These are phyloP conservation scores for Myxozyma nipponensis DNA, from an alignment of 805 yeast species.

Conservation along the genomic window DNA sequence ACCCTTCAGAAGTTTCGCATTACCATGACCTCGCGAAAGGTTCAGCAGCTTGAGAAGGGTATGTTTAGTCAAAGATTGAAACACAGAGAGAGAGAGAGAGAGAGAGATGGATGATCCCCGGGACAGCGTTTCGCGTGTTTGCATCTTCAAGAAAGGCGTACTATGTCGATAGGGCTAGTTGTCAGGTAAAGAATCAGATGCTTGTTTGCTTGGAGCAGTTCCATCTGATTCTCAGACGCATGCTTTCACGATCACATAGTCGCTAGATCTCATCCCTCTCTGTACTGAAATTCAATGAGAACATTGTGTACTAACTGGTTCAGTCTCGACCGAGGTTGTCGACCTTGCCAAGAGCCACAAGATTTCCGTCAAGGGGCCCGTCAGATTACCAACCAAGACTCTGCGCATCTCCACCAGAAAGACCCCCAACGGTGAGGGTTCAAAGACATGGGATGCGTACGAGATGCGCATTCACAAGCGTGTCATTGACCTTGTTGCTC, in stretches of 20 bases:
- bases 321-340: constrained; percentile 85
- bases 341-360: constrained; percentile 77
- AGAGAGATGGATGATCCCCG: background rate
- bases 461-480: constrained; percentile 99
- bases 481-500: constrained; percentile 96
- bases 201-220: too few species aligned
- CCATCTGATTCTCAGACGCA: too few species aligned
- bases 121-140: too few species aligned
- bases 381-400: constrained; percentile 99
- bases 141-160: too few species aligned
- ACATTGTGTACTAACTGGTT: constrained; percentile 1
- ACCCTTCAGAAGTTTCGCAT: constrained; percentile 91
- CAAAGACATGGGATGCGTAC: constrained; percentile 99
- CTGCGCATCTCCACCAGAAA: constrained; percentile 98
- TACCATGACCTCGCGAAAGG: constrained; percentile 98
- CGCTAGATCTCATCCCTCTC: too few species aligned
- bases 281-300: too few species aligned
- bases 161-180: too few species aligned
- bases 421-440: constrained; percentile 99
- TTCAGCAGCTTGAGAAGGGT: constrained; percentile 88
- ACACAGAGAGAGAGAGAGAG: background rate
- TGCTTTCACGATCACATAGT: too few species aligned
- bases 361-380: constrained; percentile 96
- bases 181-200: too few species aligned
- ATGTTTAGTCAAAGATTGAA: constrained; percentile 19